Conservation (phyloP, 2,329 filamentous ascomycete species). For the Macrophomina phaseolina region DNA sequence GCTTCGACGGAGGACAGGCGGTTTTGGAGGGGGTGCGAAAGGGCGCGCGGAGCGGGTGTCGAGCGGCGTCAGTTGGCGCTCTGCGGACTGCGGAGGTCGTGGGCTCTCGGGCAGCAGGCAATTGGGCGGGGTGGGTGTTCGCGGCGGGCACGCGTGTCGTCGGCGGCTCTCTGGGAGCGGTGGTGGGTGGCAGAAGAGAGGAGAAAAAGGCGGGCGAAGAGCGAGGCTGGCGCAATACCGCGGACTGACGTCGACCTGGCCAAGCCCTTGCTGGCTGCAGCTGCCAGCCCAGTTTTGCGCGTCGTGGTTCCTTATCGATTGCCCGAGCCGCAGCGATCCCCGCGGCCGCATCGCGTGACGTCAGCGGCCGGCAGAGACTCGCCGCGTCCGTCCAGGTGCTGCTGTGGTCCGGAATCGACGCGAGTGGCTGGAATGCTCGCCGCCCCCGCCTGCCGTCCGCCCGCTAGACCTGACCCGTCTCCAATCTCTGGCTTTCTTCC, state of each 20-base stretch:
- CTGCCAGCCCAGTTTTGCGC: constrained; percentile 11
- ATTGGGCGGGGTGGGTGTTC: background rate
- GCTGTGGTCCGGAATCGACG: background rate
- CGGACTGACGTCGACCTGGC: constrained; percentile 3
- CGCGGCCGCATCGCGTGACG: background rate
- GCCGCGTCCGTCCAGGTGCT: background rate
- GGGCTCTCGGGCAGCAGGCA: background rate
- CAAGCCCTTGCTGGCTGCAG: background rate
- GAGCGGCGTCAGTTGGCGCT: too few relatives aligned
- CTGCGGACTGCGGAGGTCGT: background rate
- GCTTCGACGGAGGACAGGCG: background rate
- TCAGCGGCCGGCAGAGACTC: background rate
- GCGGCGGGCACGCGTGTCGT: background rate
- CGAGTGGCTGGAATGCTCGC: constrained; percentile 10
- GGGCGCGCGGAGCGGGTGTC: too few relatives aligned
- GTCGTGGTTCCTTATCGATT: constrained; percentile 1
- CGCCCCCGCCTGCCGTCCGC: background rate
- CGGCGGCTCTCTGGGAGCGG: background rate
- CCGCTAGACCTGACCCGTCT: background rate
- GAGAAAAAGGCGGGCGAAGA: background rate
- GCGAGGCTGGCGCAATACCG: background rate
- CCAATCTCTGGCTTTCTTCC: background rate
- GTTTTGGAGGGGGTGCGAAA: background rate
- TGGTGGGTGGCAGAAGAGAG: background rate
- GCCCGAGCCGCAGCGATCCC: background rate